Conservation (phyloP, 129 eudicot species). For the Lactuca sativa region DNA sequence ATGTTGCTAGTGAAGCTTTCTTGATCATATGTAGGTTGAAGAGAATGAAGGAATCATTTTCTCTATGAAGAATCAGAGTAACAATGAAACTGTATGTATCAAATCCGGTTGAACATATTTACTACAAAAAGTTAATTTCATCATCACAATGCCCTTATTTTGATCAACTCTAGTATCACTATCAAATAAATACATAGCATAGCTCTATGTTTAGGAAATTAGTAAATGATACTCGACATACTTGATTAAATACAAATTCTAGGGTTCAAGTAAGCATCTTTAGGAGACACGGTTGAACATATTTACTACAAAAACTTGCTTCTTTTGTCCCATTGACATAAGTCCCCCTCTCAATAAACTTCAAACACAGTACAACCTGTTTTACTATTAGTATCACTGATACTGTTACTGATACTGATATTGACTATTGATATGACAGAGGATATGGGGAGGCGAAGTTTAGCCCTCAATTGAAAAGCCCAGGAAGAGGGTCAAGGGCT, state of each 20-base stretch:
- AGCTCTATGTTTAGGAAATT: neutral
- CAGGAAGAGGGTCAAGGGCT: constrained; percentile 66
- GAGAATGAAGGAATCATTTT: constrained; percentile 11
- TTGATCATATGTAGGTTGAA: constrained; percentile 14
- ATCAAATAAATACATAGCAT: neutral
- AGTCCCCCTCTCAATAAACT: no score
- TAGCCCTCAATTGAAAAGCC: constrained; percentile 60
- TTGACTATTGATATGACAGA: constrained; percentile 33
- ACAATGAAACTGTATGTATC: constrained; percentile 8
- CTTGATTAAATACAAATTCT: neutral
- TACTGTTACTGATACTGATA: neutral
- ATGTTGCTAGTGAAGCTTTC: constrained; percentile 13
- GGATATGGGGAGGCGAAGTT: constrained; percentile 44
- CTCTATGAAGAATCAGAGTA: constrained; percentile 14
- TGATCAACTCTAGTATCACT: no score
- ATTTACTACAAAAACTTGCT: neutral
- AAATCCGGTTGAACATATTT: neutral
- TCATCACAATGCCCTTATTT: neutral
- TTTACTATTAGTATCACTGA: neutral
- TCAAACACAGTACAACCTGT: no score
- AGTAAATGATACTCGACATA: neutral
- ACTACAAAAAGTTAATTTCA: neutral
- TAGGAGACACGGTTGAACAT: neutral
- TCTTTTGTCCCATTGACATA: neutral
- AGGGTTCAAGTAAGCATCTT: neutral